Evolutionary conservation across 2,329 filamentous ascomycete genomes (phyloP).

Genomic region (Colletotrichum zoysiae): DNA sequence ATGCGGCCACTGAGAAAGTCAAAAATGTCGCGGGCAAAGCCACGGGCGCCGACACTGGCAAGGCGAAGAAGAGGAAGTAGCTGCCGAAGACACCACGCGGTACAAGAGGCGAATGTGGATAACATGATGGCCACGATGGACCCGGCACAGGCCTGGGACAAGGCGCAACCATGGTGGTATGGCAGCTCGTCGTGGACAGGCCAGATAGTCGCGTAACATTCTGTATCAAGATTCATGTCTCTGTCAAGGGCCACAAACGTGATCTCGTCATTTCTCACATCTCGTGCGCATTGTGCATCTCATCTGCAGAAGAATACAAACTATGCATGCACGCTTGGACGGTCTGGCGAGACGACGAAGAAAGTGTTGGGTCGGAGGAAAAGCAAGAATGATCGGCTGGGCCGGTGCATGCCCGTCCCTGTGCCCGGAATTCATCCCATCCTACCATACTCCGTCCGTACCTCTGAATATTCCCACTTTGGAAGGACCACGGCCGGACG

Average conservation of each 20-base stretch:
- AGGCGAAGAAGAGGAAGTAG: constrained; percentile 59
- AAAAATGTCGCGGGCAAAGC: constrained; percentile 54
- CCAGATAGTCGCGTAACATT: constrained; percentile 9
- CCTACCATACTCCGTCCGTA: too few relatives aligned
- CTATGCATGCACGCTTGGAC: constrained; percentile 35
- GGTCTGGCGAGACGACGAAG: constrained; percentile 15
- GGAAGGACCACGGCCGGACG: neutral
- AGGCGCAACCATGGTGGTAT: neutral
- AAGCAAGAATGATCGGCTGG: constrained; percentile 24
- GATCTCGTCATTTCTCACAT: constrained; percentile 10
- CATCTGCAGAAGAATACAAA: constrained; percentile 19
- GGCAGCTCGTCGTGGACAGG: neutral
- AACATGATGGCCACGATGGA: constrained; percentile 12
- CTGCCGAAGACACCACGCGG: constrained; percentile 4
- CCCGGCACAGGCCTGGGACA: constrained; percentile 2
- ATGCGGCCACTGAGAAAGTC: constrained; percentile 51
- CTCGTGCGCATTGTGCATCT: constrained; percentile 18
- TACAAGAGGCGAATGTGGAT: constrained; percentile 14
- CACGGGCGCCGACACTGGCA: constrained; percentile 63
- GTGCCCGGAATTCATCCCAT: neutral
- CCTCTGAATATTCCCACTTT: neutral
- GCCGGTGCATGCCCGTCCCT: neutral
- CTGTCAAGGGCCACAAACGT: neutral
- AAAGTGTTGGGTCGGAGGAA: constrained; percentile 29
- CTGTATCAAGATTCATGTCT: constrained; percentile 2